phyloP scores from a whole-genome alignment of 495 filamentous ascomycete genomes.

The Evernia prunastri region DNA sequence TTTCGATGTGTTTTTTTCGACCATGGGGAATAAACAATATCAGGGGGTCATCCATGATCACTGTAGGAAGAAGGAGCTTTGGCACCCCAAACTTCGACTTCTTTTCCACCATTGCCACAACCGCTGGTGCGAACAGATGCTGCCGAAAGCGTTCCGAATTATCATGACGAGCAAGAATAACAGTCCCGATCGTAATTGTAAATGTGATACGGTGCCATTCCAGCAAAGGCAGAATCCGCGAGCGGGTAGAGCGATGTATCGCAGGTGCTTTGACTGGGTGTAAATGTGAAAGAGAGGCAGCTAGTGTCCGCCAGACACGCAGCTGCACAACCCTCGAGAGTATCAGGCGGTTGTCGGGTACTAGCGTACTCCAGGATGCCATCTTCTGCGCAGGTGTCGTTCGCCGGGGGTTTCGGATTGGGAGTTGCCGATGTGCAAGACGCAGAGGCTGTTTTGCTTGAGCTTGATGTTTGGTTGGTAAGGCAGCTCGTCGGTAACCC shows the following conservation, averaged over 20 bases:
- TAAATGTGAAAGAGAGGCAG: not conserved
- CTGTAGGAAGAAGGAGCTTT: not conserved
- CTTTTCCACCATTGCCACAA: not conserved
- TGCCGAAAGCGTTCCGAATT: not conserved
- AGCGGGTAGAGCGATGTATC: slow-evolving; percentile 1
- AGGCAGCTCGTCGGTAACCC: not conserved
- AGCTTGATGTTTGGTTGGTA: not conserved
- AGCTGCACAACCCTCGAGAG: not conserved
- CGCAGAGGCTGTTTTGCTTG: not conserved
- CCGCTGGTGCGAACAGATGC: not conserved
- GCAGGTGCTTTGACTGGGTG: not conserved
- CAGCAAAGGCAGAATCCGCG: not conserved
- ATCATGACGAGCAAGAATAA: not conserved
- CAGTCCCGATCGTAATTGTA: slow-evolving; percentile 1
- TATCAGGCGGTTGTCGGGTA: not conserved
- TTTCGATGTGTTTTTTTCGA: too few species aligned
- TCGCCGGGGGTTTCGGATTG: not conserved
- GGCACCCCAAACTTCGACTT: not conserved
- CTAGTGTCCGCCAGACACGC: not conserved
- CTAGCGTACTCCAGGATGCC: not conserved
- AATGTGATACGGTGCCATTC: not conserved
- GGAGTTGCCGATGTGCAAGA: slow-evolving; percentile 2
- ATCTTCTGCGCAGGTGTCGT: slow-evolving; percentile 2
- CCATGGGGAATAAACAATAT: too few species aligned
- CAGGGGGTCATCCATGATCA: too few species aligned